Conservation (phyloP, 176 grass and related monocot genomes). For the Triticum urartu region DNA sequence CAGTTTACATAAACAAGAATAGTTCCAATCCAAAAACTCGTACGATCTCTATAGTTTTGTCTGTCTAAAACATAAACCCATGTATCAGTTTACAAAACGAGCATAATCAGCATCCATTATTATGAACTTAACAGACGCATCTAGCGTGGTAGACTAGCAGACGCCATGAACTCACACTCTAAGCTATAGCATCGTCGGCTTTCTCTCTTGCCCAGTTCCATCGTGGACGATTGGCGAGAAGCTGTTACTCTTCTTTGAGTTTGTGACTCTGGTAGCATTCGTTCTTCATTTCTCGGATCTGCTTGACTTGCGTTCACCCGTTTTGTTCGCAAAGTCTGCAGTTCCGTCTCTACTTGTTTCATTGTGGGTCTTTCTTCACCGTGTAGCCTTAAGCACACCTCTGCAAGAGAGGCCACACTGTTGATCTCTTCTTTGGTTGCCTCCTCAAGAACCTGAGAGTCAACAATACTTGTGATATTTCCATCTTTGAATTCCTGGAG, state of each 20-base stretch:
- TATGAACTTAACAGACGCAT: background rate
- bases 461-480: background rate
- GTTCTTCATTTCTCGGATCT: background rate
- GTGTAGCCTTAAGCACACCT: background rate
- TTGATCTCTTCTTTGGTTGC: background rate
- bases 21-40: too few species aligned
- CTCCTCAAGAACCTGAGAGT: background rate
- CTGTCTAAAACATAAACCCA: too few species aligned
- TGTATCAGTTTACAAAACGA: too few species aligned
- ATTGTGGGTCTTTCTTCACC: background rate
- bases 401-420: background rate
- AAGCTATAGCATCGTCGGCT: background rate
- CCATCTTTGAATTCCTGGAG: too few species aligned
- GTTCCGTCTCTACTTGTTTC: background rate
- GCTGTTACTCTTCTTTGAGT: background rate
- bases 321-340: background rate
- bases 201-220: background rate
- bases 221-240: background rate
- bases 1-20: too few species aligned
- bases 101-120: background rate
- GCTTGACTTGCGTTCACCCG: background rate
- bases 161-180: background rate
- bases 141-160: background rate
- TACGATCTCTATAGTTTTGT: too few species aligned
- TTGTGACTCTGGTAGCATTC: background rate